Base-by-base conservation (phyloP, 1,284 basidiomycete genomes). In the Malassezia yamatoensis region DNA sequence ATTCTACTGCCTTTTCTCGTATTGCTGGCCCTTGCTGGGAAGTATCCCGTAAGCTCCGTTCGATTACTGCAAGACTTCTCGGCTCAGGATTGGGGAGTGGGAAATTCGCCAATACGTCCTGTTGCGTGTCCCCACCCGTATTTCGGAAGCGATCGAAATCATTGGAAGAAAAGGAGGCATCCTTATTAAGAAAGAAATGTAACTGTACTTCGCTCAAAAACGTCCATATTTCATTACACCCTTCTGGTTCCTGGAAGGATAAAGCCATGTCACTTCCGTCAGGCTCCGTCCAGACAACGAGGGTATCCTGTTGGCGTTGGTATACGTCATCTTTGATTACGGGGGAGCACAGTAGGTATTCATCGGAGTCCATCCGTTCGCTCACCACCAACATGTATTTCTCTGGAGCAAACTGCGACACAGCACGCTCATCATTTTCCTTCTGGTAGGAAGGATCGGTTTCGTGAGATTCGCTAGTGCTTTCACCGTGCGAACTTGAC, bases 281-380 rank as follows among this genome's bases (percentile, higher is more conserved):
- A 0, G 87, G 88, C 74, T 96, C 93, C 1, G 93, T 98, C 93
- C 93, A 99, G 12, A 98, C 93, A 61, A 99, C 96, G 43, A 99
- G 81, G 1, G 94, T 99, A 64, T 96, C 93, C 40, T 73, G 70
- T 53, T 74, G 72, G 16, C 70, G 60, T 40, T 73, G 72, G 40
- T 74, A 74, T 42, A 74, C 70, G 45, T 74, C 72, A 43, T 74
- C 72, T 38, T 65, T 65, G 38, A 68, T 68, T 2, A 74, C 72
- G 15, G 65, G 62, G 50, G 66, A 66, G 0, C 64, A 59, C 5
- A 74, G 61, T 8, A 74, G 55, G 20, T 70, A 59, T 36, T 74
- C 69, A 32, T 72, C 70, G n/a, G 63, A 60, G 20, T 68, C 65
- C 24, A 74, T 60, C 35, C 64, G 61, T 41, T 65, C 65, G 54